These are phyloP conservation scores for Phytophthora pistaciae DNA, from an alignment of 352 stramenopile species.

Conservation along the genomic window DNA sequence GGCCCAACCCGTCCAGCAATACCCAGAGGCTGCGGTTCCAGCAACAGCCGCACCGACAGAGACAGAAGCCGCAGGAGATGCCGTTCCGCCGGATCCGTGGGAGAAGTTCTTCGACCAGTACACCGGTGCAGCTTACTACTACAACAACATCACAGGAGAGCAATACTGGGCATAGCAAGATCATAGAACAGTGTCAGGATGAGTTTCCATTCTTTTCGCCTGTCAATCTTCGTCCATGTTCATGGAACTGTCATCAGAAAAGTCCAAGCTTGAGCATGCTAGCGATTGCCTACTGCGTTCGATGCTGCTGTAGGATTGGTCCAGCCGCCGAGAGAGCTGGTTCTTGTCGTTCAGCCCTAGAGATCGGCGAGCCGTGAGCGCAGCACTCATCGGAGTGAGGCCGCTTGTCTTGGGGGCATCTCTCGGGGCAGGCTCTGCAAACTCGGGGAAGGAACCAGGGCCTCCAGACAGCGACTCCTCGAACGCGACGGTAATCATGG, in stretches of 20 bases:
- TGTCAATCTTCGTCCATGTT: constrained; percentile 63
- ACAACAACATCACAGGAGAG: constrained; percentile 90
- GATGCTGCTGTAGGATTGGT: constrained; percentile 82
- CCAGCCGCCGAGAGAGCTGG: constrained; percentile 33
- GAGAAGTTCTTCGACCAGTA: constrained; percentile 91
- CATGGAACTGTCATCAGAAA: constrained; percentile 84
- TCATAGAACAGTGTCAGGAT: constrained; percentile 17
- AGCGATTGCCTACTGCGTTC: constrained; percentile 66
- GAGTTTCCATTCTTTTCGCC: constrained; percentile 5
- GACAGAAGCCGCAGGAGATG: constrained; percentile 16
- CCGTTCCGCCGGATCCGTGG: constrained; percentile 73
- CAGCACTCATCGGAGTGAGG: constrained; percentile 40
- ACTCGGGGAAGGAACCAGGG: constrained; percentile 45
- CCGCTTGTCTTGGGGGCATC: constrained; percentile 46
- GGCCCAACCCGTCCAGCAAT: constrained; percentile 27
- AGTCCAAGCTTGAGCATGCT: constrained; percentile 70
- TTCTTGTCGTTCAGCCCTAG: constrained; percentile 13
- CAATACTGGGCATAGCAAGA: constrained; percentile 78
- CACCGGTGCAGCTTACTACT: constrained; percentile 88
- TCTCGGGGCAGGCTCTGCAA: constrained; percentile 31
- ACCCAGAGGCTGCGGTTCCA: constrained; percentile 14
- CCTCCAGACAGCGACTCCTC: constrained; percentile 74
- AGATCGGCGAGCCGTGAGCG: constrained; percentile 30
- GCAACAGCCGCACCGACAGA: background rate
- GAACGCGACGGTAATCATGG: constrained; percentile 87